Evolutionary conservation across 2,329 filamentous ascomycete species (phyloP), one percentile per base, ranked within the genome.

Genomic region (Lachnellula cervina): DNA sequence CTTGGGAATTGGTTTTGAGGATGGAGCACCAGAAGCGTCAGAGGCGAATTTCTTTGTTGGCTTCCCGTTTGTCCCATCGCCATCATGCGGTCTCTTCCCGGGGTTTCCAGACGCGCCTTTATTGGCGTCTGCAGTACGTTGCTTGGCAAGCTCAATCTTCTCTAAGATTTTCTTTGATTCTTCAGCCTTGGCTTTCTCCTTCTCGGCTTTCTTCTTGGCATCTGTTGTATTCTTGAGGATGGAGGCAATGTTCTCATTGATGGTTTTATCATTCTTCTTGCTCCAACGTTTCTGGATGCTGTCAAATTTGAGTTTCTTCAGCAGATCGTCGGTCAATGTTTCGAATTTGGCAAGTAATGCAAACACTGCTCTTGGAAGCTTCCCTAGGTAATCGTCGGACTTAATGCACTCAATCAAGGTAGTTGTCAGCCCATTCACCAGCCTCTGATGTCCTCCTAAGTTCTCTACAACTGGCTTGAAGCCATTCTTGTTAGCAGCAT

Each of bases 261-360:
- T 80, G 51, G 86, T 81, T 0, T 80, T 77, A 64, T 88, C 84
- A 25, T 83, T 86, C 64, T 83, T 84, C 65, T 68, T 85, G 57
- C 77, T 78, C 65, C 87, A 82, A 8, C 81, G 78, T 58, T 82
- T 82, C 42, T 84, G 77, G 16, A 88, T 80, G 53, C 80, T 83
- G 55, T 82, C 79, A 54, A 90, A 80, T 65, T 88, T 88, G 42
- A 83, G 80, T 58, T 80, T 84, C 61, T 84, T 80, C 43, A 84
- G 72, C 37, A 83, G 69, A 45, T 77, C 76, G 57, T 80, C 82
- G 60, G 79, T 81, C 49, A 78, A 82, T 43, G 84, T 77, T 56
- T 84, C 86, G 37, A 70, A 68, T 50, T 80, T 83, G 5, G 83
- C 79, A 68, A 90, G 78, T 34, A 89, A 76, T 51, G 80, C 73